phyloP scores from a whole-genome alignment of 2,329 filamentous ascomycete genomes.

The Cytospora piceae region DNA sequence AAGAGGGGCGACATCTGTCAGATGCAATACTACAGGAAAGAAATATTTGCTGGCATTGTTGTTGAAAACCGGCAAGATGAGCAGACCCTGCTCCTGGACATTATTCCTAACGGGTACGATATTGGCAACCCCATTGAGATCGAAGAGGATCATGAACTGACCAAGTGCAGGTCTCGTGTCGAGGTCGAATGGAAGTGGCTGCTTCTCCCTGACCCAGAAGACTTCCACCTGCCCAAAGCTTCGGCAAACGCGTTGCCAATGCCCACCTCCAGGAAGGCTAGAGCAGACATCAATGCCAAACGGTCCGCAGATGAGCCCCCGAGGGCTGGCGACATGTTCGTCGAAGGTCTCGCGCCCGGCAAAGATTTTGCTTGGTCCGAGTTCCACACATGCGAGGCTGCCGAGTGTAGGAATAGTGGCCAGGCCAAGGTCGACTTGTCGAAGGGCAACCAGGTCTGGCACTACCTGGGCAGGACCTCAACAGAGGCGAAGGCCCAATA shows the following conservation, averaged over 20 bases:
- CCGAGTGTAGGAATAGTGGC: constrained; percentile 51
- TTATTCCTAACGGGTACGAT: constrained; percentile 81
- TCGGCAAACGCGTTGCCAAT: constrained; percentile 73
- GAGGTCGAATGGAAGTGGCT: constrained; percentile 88
- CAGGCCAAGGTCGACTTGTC: constrained; percentile 72
- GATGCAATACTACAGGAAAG: constrained; percentile 78
- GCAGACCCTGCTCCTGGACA: constrained; percentile 75
- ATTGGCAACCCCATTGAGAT: neutral
- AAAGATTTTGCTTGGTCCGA: constrained; percentile 72
- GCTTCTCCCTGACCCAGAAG: constrained; percentile 70
- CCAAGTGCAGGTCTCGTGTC: constrained; percentile 63
- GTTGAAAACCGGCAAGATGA: constrained; percentile 81
- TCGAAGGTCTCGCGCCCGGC: constrained; percentile 46
- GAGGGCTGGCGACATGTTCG: constrained; percentile 67
- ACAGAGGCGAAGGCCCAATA: constrained; percentile 92
- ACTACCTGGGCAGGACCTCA: constrained; percentile 83
- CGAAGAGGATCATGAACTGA: constrained; percentile 44
- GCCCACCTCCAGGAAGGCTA: constrained; percentile 64
- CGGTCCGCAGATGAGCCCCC: constrained; percentile 64
- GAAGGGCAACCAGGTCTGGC: constrained; percentile 79
- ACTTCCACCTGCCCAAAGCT: constrained; percentile 74
- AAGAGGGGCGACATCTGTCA: constrained; percentile 80
- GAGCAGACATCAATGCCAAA: constrained; percentile 70
- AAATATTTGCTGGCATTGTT: constrained; percentile 89
- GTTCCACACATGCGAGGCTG: constrained; percentile 67